Percentiles rank a stretch among this genome's conserved stretches.
Conservation (phyloP, 768 basidiomycete species). For the Boletus edulis region DNA sequence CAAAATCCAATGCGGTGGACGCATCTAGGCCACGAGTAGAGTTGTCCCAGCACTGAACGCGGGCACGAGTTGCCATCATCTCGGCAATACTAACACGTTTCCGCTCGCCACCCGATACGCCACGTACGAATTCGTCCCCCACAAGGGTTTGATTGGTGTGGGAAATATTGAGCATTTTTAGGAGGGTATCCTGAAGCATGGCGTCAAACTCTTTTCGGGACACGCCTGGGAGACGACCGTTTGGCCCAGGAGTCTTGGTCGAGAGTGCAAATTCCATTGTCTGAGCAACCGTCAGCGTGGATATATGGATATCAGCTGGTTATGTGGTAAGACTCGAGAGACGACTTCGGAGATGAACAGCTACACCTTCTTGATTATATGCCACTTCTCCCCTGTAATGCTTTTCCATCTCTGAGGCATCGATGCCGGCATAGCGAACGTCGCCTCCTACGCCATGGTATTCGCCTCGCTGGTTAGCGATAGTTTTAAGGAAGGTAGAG, state of each 20-base stretch:
- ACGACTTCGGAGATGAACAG: background rate
- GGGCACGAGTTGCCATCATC: conserved; percentile 81
- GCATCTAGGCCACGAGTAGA: conserved; percentile 81
- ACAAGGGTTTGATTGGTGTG: conserved; percentile 79
- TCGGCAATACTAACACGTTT: conserved; percentile 85
- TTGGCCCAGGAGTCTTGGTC: conserved; percentile 72
- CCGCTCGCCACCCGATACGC: conserved; percentile 76
- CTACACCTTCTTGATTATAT: conserved; percentile 70
- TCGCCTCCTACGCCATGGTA: conserved; percentile 65
- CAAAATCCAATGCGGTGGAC: conserved; percentile 86
- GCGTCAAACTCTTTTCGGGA: conserved; percentile 56
- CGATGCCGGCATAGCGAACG: conserved; percentile 81
- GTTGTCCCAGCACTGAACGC: conserved; percentile 82
- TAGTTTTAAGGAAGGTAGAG: conserved; percentile 79
- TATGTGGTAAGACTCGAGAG: background rate
- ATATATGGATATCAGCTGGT: conserved; percentile 76
- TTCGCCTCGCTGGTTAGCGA: conserved; percentile 71
- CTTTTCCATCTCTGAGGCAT: conserved; percentile 71
- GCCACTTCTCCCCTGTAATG: conserved; percentile 77
- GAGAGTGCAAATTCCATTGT: conserved; percentile 71
- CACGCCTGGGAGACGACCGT: conserved; percentile 67
- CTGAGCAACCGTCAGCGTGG: conserved; percentile 78
- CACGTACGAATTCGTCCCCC: conserved; percentile 84
- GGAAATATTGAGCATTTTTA: conserved; percentile 79
- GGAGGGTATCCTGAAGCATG: conserved; percentile 57